A percentile compares a stretch with the other conserved stretches of the same genome.
These are phyloP conservation scores for Naganishia onofrii DNA, from an alignment of 768 basidiomycete species.

Conservation along the genomic window DNA sequence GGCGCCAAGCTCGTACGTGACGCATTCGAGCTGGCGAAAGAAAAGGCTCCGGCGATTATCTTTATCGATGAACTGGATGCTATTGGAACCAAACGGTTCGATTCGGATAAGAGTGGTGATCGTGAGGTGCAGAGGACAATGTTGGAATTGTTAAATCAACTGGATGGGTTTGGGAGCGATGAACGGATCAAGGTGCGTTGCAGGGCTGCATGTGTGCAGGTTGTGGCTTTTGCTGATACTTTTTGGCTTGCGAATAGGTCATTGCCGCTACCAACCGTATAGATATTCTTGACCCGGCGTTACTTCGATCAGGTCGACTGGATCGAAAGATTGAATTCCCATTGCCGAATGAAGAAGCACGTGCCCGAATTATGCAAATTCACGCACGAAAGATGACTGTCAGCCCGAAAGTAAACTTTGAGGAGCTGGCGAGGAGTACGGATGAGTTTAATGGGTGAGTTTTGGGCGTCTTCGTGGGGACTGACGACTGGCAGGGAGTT, in stretches of 20 bases:
- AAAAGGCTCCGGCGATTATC: constrained; percentile 98
- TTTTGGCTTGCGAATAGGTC: constrained; percentile 60
- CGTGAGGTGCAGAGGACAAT: constrained; percentile 99
- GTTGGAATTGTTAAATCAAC: constrained; percentile 95
- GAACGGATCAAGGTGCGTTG: constrained; percentile 85
- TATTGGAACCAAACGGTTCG: constrained; percentile 98
- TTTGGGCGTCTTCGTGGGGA: constrained; percentile 38
- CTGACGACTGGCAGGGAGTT: background rate
- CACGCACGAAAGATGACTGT: constrained; percentile 95
- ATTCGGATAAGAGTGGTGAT: constrained; percentile 97
- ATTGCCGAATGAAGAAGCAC: constrained; percentile 90
- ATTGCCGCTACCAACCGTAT: constrained; percentile 99
- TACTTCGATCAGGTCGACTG: constrained; percentile 95
- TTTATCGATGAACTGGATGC: constrained; percentile 98
- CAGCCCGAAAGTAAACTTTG: constrained; percentile 85
- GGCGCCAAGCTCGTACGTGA: constrained; percentile 98
- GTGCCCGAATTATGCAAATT: constrained; percentile 92
- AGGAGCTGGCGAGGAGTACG: constrained; percentile 91
- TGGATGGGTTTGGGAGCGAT: constrained; percentile 96
- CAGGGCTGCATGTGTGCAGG: background rate
- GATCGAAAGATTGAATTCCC: constrained; percentile 99
- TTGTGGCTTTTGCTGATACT: constrained; percentile 5
- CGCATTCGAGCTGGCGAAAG: constrained; percentile 95
- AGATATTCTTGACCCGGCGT: constrained; percentile 94
- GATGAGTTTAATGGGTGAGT: constrained; percentile 83